A percentile compares a stretch with the other conserved stretches of the same genome.
phyloP scores from a whole-genome alignment of 805 yeast species.

The Diddensiella transvaalensis region DNA sequence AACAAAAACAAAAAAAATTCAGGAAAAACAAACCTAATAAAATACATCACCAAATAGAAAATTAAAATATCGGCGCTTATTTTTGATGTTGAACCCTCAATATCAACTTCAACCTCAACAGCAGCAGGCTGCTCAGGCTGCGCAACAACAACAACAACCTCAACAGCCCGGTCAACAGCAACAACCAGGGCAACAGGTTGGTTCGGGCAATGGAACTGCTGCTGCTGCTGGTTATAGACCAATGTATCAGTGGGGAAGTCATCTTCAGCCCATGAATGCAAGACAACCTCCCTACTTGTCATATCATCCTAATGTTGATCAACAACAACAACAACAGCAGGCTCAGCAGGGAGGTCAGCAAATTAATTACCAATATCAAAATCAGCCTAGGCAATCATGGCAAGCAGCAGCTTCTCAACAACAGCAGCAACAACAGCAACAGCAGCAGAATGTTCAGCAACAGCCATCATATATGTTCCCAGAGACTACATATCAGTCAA shows the following conservation, averaged over 20 bases:
- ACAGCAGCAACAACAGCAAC: conserved; percentile 21
- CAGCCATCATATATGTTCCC: conserved; percentile 6
- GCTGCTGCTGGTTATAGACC: not conserved
- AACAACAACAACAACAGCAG: conserved; percentile 5
- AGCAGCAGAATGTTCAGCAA: conserved; percentile 18
- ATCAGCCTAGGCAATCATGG: conserved; percentile 12
- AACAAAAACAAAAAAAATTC: no score
- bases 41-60: no score
- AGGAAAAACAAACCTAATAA: no score
- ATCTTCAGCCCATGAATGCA: conserved; percentile 1
- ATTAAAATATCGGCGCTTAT: not conserved
- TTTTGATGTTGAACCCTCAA: conserved; percentile 1
- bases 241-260: conserved; percentile 3
- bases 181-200: not conserved
- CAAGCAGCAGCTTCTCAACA: conserved; percentile 13
- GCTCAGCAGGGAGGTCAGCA: conserved; percentile 8
- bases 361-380: conserved; percentile 8
- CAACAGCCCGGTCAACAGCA: conserved; percentile 13
- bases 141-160: conserved; percentile 11
- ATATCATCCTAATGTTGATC: conserved; percentile 1
- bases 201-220: not conserved
- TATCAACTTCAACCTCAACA: conserved; percentile 15
- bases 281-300: conserved; percentile 6
- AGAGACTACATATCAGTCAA: not conserved
- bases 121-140: conserved; percentile 12